Evolutionary conservation across 768 basidiomycete species (phyloP), one percentile per base, ranked within the genome.

Genomic region (Phylloporus sp.): DNA sequence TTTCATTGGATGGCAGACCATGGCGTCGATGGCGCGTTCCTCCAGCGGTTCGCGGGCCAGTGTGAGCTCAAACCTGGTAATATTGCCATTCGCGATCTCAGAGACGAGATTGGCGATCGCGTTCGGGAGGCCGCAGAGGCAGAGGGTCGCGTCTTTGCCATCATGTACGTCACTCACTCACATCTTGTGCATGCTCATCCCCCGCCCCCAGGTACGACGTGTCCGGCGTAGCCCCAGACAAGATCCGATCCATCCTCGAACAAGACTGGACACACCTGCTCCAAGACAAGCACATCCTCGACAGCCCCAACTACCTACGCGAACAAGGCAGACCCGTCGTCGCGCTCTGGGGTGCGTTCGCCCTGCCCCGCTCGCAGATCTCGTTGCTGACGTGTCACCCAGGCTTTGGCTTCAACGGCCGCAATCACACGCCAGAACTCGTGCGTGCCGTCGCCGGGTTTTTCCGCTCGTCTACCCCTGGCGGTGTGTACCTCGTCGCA

Each of bases 101-200:
- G 89, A 22, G 89, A 92, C 52, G 84, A 90, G 58, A 74, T 91
- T 1, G 79, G 84, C 3, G 75, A 84, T 46, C 71, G 75, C 10
- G 89, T 91, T 15, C 69, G 75, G 51, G 83, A 83, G 54, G 86
- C 86, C 15, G 86, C 88, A 2, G 90, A 91, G 70, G 73, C 74
- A 38, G 84, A 90, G 56, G 87, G 85, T 2, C 70, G 90, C 38
- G 87, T 88, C 6, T 91, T 81, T 64, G 84, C 89, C 10, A 84
- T 90, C 52, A 92, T 92, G 90, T 89, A 50, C 57, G 86, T 62
- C 20, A 43, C 8, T 17, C 29, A 3, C 20, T n/a, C 33, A 13
- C 17, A 8, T 3, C 10, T 26, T 13, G 18, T 23, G 11, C 15
- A 10, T 13, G 15, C 45, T 32, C 34, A 27, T 39, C 17, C 27